Percentiles rank a stretch among this genome's conserved stretches.
phyloP scores from a whole-genome alignment of 257 asterid species.

The Nicotiana obtusifolia region DNA sequence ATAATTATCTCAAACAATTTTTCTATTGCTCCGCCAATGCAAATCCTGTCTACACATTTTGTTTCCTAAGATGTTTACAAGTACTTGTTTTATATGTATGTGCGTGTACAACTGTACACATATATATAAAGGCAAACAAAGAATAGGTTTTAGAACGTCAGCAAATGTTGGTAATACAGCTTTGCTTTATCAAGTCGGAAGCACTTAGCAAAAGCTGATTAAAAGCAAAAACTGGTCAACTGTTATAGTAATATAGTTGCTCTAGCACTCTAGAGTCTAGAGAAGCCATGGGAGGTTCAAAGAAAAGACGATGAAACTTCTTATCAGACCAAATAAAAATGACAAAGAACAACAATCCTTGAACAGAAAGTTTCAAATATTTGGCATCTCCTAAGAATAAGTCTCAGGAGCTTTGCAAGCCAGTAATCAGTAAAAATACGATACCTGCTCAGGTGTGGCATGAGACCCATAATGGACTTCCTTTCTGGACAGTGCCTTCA shows the following conservation, averaged over 20 bases:
- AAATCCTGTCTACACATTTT: neutral
- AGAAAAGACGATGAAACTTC: neutral
- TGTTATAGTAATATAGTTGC: neutral
- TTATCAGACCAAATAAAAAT: neutral
- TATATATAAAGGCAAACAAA: neutral
- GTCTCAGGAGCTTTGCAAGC: neutral
- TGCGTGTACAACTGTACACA: neutral
- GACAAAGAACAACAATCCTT: neutral
- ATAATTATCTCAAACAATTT: neutral
- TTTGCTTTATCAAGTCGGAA: neutral
- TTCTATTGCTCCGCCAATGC: neutral
- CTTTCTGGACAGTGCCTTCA: conserved; percentile 66
- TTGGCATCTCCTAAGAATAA: neutral
- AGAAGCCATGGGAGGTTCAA: neutral
- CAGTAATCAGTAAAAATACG: neutral
- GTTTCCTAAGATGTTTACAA: neutral
- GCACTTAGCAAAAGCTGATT: neutral
- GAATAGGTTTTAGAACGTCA: neutral
- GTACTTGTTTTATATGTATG: neutral
- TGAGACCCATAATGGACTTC: conserved; percentile 69
- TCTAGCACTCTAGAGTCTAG: neutral
- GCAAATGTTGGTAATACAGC: neutral
- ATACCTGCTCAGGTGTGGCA: conserved; percentile 85
- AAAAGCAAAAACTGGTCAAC: neutral
- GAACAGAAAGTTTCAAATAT: neutral